phyloP scores from a whole-genome alignment of 1,284 basidiomycete genomes.

The Tilletia walkeri region DNA sequence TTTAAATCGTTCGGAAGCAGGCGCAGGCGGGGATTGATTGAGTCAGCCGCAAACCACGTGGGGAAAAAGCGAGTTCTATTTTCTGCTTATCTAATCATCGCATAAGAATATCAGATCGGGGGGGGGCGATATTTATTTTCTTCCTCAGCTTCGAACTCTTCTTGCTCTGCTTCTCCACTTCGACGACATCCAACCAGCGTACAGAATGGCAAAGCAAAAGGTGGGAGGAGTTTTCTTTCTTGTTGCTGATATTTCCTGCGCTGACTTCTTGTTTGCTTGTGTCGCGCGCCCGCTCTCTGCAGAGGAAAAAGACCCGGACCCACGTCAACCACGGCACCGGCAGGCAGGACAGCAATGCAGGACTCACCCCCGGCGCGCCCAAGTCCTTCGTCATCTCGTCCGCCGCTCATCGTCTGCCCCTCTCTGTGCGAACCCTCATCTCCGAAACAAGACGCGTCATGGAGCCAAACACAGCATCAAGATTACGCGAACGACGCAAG shows the following conservation, averaged over 20 bases:
- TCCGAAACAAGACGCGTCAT: constrained; percentile 89
- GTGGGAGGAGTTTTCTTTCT: neutral
- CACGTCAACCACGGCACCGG: constrained; percentile 36
- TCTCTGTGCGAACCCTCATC: constrained; percentile 79
- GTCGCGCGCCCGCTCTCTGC: neutral
- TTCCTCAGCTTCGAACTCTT: neutral
- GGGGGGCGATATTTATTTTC: too few species aligned
- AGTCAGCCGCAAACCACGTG: too few species aligned
- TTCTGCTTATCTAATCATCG: neutral
- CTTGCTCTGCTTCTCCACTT: neutral
- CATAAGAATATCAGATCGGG: neutral
- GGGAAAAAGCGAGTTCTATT: neutral
- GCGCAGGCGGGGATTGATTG: too few species aligned
- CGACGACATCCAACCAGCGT: too few species aligned
- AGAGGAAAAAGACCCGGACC: constrained; percentile 50
- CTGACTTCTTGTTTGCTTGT: too few species aligned
- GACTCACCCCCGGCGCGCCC: constrained; percentile 52
- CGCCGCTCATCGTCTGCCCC: constrained; percentile 74
- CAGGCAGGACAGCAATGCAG: constrained; percentile 36
- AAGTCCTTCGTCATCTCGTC: constrained; percentile 83
- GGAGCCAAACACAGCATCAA: constrained; percentile 95
- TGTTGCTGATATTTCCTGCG: too few species aligned
- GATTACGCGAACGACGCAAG: constrained; percentile 63
- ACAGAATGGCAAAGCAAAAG: constrained; percentile 11
- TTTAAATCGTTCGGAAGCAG: too few species aligned